Base-by-base conservation (phyloP, 2,329 filamentous ascomycete genomes). In the Ophiostoma ulmi region DNA sequence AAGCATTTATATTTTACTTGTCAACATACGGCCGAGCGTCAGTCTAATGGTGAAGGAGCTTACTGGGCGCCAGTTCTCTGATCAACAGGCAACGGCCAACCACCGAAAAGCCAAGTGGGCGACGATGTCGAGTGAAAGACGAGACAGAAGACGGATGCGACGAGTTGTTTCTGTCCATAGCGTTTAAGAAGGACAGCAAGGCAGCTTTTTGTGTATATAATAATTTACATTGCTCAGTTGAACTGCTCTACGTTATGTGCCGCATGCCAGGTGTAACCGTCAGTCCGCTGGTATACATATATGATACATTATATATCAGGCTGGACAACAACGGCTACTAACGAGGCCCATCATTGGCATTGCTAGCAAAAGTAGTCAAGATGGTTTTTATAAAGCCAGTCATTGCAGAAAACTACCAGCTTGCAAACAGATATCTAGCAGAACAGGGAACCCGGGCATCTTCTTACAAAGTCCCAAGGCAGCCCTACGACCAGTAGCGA, bases 211-310 rank as follows among this genome's bases (percentile, higher is more conserved):
- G 58, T 63, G 58, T 63, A 63, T 63, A 63, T 63, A 63, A 63
- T 63, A 63, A 63, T 63, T 35, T 63, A 63, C 58, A 63, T 63
- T 63, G 58, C 26, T 63, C 58, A 63, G 58, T 35, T 14, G 58
- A 63, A 63, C 26, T 48, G 44, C 0, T n/a, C 5, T n/a, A 48
- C 38, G 38, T 48, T 8, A 20, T 8, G 6, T 48, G 44, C 17
- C 17, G 3, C 7, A 58, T 58, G 52, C n/a, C 13, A 26, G 7
- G 52, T 26, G 8, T 58, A 13, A 26, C 22, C 8, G 8, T 11
- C 52, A 11, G 44, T n/a, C 44, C n/a, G 8, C 38, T 39, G 10
- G 38, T 39, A 10, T n/a, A n/a, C n/a, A n/a, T n/a, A n/a, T 39
- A 13, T 11, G 11, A 39, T 39, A 39, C 10, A 39, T 39, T 13